Evolutionary conservation across 2,329 filamentous ascomycete species (phyloP), one percentile per base, ranked within the genome.

Genomic region (Xylaria hypoxylon): DNA sequence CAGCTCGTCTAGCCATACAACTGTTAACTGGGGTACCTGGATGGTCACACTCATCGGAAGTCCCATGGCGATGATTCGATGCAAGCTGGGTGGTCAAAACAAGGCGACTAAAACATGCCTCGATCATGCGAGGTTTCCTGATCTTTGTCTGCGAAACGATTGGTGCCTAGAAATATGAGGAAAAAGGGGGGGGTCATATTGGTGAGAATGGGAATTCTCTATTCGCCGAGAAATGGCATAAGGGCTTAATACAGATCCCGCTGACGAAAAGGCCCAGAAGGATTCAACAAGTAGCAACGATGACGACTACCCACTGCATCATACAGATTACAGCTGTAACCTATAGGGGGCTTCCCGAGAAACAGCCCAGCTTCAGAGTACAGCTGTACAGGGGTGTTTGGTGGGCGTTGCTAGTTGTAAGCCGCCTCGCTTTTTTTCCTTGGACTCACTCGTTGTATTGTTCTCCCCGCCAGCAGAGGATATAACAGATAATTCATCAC

Each of bases 401-500:
- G 15, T 17, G 10, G 17, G 48, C 13, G 22, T 19, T 44, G 19
- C 45, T 31, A 10, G 19, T 28, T 40, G 35, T 50, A 62, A 59
- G 62, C 65, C 55, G 65, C 65, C 65, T 68, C 55, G 45, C 35
- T 38, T 59, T 59, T 59, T 55, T 55, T 59, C n/a, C 17, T n/a
- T 19, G 53, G 53, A 17, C 48, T 52, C 19, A 17, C 26, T 26
- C n/a, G 5, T 26, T 50, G 6, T 50, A 35, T 22, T 28, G 15
- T 19, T 24, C 6, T 28, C 15, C 24, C 28, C 26, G 13, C 28
- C 22, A 19, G 35, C 11, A 26, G 40, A 35, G 19, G 40, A 31
- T 10, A 40, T 28, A 24, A 26, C 33, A 17, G 26, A 10, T 60
- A 24, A 17, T 40, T 8, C 42, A 40, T 44, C 45, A 48, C 63